Evolutionary conservation across 306 rosid species (phyloP).

Genomic region (Vigna angularis): DNA sequence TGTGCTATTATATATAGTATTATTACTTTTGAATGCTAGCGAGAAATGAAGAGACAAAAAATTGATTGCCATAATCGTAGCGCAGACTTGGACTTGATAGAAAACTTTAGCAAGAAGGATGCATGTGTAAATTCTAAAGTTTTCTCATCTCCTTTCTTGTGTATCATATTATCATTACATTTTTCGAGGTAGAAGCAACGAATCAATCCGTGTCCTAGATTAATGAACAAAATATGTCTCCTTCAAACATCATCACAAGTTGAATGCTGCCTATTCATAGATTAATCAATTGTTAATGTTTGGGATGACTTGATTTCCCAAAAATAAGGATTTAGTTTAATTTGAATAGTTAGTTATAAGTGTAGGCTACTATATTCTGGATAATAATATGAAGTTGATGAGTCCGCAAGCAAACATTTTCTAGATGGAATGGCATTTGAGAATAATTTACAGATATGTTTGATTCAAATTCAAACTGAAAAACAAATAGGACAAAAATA

Average conservation of each 20-base stretch:
- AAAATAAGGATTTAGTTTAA: neutral
- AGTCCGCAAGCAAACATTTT: neutral
- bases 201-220: neutral
- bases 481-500: neutral
- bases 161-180: neutral
- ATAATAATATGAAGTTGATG: neutral
- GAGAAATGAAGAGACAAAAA: neutral
- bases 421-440: neutral
- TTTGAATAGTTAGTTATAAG: conserved; percentile 1
- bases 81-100: neutral
- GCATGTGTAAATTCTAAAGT: neutral
- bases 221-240: neutral
- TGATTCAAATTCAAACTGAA: conserved; percentile 13
- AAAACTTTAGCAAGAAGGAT: conserved; percentile 16
- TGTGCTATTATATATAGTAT: neutral
- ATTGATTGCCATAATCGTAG: conserved; percentile 5
- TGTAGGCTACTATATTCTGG: neutral
- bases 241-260: conserved; percentile 1
- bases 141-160: neutral
- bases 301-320: conserved; percentile 11
- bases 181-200: conserved; percentile 16
- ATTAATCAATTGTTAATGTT: conserved; percentile 7
- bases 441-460: neutral
- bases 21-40: neutral
- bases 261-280: neutral